Evolutionary conservation across 345 rosid species (phyloP).

Genomic region (Ricinus communis): DNA sequence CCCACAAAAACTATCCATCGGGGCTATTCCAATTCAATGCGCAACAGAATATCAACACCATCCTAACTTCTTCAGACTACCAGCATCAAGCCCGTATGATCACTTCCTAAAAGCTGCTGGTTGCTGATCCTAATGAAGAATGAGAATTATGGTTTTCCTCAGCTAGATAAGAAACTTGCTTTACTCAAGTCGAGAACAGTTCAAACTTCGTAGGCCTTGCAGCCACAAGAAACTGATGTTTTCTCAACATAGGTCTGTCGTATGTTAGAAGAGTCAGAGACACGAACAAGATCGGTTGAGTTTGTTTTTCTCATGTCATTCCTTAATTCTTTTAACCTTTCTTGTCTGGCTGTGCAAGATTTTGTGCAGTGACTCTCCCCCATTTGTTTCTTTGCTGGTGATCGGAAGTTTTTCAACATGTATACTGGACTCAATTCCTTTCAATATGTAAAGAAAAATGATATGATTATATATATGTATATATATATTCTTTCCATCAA

Average conservation of each 20-base stretch:
- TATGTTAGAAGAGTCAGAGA: constrained; percentile 3
- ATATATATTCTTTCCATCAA: background rate
- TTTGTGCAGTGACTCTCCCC: background rate
- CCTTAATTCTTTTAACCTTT: constrained; percentile 15
- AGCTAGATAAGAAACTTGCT: background rate
- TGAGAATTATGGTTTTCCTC: background rate
- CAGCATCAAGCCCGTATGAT: constrained; percentile 66
- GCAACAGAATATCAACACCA: constrained; percentile 44
- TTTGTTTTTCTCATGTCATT: background rate
- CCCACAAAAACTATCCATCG: constrained; percentile 21
- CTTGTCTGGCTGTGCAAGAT: constrained; percentile 1
- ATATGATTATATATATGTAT: background rate
- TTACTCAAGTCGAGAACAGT: background rate
- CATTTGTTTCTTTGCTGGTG: background rate
- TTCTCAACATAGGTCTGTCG: background rate
- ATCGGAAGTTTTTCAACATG: background rate
- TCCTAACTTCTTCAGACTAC: constrained; percentile 45
- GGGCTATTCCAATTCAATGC: constrained; percentile 33
- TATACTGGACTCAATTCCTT: background rate
- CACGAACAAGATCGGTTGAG: constrained; percentile 1
- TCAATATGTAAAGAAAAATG: background rate
- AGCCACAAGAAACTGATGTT: background rate
- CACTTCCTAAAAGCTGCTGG: constrained; percentile 84
- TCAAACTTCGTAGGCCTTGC: background rate
- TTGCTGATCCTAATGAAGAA: constrained; percentile 35